Percentiles rank a stretch among this genome's conserved stretches.
Conservation (phyloP, 768 basidiomycete genomes). For the Russula brevipes region DNA sequence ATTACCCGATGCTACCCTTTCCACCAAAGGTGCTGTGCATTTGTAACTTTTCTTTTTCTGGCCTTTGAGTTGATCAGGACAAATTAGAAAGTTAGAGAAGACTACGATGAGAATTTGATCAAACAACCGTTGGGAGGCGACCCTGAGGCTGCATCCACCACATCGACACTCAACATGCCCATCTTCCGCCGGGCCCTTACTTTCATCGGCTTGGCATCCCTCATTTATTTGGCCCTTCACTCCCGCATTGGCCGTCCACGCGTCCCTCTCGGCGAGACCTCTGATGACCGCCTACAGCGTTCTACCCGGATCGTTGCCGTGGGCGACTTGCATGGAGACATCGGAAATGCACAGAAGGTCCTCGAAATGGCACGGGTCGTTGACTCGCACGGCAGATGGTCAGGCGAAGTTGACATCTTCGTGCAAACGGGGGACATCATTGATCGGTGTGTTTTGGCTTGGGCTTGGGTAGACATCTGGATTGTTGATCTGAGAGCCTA, state of each 20-base stretch:
- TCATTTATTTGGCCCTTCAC: slow-evolving; percentile 2
- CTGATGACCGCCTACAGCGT: neutral
- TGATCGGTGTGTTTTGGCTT: slow-evolving; percentile 55
- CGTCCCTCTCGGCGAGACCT: neutral
- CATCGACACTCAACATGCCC: slow-evolving; percentile 1
- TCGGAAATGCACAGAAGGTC: slow-evolving; percentile 72
- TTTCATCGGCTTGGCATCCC: neutral
- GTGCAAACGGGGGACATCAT: slow-evolving; percentile 97
- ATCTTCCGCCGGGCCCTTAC: slow-evolving; percentile 27
- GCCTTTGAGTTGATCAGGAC: too few species aligned
- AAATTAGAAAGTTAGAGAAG: too few species aligned
- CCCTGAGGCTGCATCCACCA: too few species aligned
- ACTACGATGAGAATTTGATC: too few species aligned
- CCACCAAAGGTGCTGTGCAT: too few species aligned
- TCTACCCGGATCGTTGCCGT: slow-evolving; percentile 69
- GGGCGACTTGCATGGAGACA: slow-evolving; percentile 89
- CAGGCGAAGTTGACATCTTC: slow-evolving; percentile 74
- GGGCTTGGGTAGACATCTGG: neutral
- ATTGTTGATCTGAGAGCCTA: slow-evolving; percentile 30
- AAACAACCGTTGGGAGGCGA: too few species aligned
- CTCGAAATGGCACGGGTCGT: slow-evolving; percentile 76
- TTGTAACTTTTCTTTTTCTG: too few species aligned
- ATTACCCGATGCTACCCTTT: too few species aligned
- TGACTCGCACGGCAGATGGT: slow-evolving; percentile 71
- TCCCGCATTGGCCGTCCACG: neutral